phyloP scores from a whole-genome alignment of 225 moss, liverwort and hornwort genomes.

The Pseudoscleropodium purum region DNA sequence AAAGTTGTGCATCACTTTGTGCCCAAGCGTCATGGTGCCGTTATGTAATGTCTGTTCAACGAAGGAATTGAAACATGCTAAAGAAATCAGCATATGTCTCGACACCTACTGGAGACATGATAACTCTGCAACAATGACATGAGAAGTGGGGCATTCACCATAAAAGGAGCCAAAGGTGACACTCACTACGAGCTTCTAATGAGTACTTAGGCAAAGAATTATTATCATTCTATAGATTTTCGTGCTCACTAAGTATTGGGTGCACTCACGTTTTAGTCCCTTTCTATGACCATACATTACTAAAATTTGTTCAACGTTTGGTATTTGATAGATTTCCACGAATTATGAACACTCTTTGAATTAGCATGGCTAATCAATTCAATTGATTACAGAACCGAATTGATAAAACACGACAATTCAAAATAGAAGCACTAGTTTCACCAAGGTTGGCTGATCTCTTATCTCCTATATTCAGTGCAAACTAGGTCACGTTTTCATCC shows the following conservation, averaged over 20 bases:
- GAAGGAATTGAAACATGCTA: background rate
- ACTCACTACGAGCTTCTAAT: background rate
- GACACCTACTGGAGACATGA: background rate
- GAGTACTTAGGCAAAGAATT: background rate
- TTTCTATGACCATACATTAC: background rate
- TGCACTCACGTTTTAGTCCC: background rate
- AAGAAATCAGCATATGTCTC: background rate
- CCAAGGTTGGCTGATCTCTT: background rate
- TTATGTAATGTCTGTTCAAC: constrained; percentile 14
- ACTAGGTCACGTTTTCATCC: background rate
- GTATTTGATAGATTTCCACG: background rate
- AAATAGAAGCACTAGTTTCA: background rate
- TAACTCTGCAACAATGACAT: background rate
- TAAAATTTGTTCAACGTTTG: background rate
- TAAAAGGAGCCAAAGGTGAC: background rate
- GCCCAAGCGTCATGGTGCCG: constrained; percentile 21
- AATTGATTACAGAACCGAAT: background rate
- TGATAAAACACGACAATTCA: background rate
- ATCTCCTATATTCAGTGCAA: background rate
- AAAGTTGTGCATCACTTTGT: constrained; percentile 31
- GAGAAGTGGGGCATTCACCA: background rate
- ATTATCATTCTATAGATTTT: background rate
- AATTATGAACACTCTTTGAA: background rate
- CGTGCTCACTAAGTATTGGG: background rate
- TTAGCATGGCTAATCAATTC: background rate